Conservation (phyloP, 1,284 basidiomycete species). For the Cryptococcus hybrid region DNA sequence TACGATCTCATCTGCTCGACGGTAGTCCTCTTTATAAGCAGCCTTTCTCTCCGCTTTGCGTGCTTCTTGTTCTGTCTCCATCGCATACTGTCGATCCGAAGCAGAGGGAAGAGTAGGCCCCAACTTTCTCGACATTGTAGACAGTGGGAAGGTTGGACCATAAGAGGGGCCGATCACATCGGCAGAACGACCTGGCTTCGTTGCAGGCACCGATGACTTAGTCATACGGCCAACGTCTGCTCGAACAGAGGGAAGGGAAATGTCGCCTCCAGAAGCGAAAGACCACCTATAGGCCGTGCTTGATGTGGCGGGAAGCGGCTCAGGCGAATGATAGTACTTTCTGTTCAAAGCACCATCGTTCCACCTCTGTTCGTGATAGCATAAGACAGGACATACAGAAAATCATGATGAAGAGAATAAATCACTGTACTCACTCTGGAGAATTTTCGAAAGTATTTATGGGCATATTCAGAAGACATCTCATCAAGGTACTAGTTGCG, state of each 20-base stretch:
- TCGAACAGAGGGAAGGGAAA: conserved; percentile 17
- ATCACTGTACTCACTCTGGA: conserved; percentile 27
- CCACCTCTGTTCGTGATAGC: conserved; percentile 33
- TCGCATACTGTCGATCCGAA: conserved; percentile 42
- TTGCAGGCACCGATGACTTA: neutral
- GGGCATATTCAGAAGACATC: conserved; percentile 35
- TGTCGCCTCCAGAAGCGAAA: conserved; percentile 31
- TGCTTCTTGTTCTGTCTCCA: conserved; percentile 28
- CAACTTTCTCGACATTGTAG: conserved; percentile 1
- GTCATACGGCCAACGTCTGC: conserved; percentile 19
- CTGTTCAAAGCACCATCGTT: conserved; percentile 43
- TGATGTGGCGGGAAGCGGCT: conserved; percentile 22
- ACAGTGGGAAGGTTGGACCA: conserved; percentile 10
- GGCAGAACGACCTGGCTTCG: neutral
- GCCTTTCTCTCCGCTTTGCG: conserved; percentile 28
- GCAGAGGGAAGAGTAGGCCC: conserved; percentile 29
- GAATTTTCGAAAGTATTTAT: conserved; percentile 49
- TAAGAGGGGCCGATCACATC: conserved; percentile 9
- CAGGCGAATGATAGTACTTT: conserved; percentile 30
- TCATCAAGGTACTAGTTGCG: conserved; percentile 43
- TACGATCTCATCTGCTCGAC: conserved; percentile 41
- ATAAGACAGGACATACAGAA: neutral
- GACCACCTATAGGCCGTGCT: conserved; percentile 46
- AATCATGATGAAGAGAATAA: neutral
- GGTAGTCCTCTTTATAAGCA: conserved; percentile 17